phyloP scores from a whole-genome alignment of 352 stramenopile genomes.

The Phytophthora aleatoria region DNA sequence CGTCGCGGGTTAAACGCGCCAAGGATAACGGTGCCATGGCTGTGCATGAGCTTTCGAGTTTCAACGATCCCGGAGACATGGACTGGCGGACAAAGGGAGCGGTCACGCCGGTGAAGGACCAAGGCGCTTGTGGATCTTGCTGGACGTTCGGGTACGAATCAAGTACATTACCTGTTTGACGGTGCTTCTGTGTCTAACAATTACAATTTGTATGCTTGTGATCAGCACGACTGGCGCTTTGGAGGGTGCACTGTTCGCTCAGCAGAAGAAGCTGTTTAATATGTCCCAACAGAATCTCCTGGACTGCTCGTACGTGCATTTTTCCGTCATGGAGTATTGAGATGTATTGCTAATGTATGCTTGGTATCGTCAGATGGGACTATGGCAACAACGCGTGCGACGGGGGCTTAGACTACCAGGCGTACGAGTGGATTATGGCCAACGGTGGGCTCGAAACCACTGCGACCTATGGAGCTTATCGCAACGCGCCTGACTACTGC shows the following conservation, averaged over 20 bases:
- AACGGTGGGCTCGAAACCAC: constrained; percentile 82
- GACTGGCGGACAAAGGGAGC: constrained; percentile 89
- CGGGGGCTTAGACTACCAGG: constrained; percentile 90
- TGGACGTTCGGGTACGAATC: constrained; percentile 86
- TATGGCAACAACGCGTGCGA: constrained; percentile 91
- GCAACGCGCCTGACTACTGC: constrained; percentile 89
- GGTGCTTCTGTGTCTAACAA: constrained; percentile 2
- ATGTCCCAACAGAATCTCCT: constrained; percentile 91
- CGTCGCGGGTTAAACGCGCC: constrained; percentile 51
- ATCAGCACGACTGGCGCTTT: constrained; percentile 79
- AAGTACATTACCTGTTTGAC: background rate
- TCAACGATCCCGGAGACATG: constrained; percentile 62
- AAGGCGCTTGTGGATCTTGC: constrained; percentile 91
- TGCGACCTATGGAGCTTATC: constrained; percentile 86
- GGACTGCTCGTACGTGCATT: constrained; percentile 85
- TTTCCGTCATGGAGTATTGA: background rate
- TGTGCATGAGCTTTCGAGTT: constrained; percentile 46
- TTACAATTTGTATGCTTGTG: constrained; percentile 13
- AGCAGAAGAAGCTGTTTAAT: constrained; percentile 78
- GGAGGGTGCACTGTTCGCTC: constrained; percentile 75
- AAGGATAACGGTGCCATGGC: constrained; percentile 64
- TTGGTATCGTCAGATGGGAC: constrained; percentile 66
- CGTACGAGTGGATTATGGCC: constrained; percentile 89
- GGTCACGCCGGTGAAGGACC: constrained; percentile 91
- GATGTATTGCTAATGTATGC: constrained; percentile 1